These are phyloP conservation scores for Fusarium sp. DNA, from an alignment of 2,329 filamentous ascomycete species.

Conservation along the genomic window DNA sequence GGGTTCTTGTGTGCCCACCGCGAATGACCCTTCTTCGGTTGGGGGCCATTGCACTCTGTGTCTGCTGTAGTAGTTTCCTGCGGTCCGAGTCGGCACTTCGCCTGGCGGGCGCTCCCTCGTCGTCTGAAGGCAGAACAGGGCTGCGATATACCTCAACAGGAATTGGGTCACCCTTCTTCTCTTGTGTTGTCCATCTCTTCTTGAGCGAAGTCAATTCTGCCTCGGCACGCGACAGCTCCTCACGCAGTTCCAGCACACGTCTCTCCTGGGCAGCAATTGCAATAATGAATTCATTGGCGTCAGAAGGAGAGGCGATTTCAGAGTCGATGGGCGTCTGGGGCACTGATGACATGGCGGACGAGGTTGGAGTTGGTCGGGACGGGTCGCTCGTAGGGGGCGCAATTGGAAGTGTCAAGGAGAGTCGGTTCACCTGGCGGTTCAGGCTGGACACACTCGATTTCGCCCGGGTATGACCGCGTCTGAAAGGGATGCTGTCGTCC, in stretches of 20 bases:
- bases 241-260: constrained; percentile 86
- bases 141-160: constrained; percentile 63
- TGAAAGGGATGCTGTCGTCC: constrained; percentile 54
- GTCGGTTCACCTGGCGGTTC: constrained; percentile 63
- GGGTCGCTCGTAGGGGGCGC: constrained; percentile 63
- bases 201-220: constrained; percentile 80
- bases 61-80: constrained; percentile 71
- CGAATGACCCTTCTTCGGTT: constrained; percentile 72
- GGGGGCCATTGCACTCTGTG: constrained; percentile 57
- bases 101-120: constrained; percentile 50
- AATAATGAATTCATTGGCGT: constrained; percentile 79
- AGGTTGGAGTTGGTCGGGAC: constrained; percentile 62
- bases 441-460: constrained; percentile 60
- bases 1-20: constrained; percentile 70
- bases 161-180: constrained; percentile 78
- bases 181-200: constrained; percentile 82
- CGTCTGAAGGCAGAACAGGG: constrained; percentile 43
- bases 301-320: constrained; percentile 58
- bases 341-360: constrained; percentile 53
- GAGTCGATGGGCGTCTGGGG: constrained; percentile 64
- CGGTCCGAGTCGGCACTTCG: constrained; percentile 75
- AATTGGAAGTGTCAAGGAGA: constrained; percentile 72
- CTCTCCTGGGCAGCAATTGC: constrained; percentile 93
- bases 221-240: constrained; percentile 89
- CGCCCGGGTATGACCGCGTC: constrained; percentile 60